phyloP scores from a whole-genome alignment of 2,329 filamentous ascomycete genomes.

The Diplodia scrobiculata region DNA sequence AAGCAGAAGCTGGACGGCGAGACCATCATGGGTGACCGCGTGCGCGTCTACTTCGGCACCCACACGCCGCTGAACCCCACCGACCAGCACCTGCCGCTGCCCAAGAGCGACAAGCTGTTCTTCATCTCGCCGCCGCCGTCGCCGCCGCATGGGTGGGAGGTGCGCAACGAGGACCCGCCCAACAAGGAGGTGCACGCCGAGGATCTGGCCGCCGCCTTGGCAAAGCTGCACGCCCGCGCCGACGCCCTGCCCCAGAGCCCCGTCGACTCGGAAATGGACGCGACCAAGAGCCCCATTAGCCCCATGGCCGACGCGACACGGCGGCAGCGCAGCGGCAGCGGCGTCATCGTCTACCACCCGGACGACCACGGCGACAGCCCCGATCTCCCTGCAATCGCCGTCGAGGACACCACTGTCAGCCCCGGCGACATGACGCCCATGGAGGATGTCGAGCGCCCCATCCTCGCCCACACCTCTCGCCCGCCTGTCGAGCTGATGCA shows the following conservation, averaged over 20 bases:
- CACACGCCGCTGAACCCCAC: constrained; percentile 45
- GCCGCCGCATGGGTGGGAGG: constrained; percentile 66
- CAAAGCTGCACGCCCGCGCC: constrained; percentile 52
- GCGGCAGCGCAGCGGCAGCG: constrained; percentile 53
- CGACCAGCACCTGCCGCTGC: constrained; percentile 48
- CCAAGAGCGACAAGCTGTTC: constrained; percentile 63
- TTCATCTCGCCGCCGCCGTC: constrained; percentile 67
- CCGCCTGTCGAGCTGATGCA: constrained; percentile 47
- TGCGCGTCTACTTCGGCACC: constrained; percentile 46
- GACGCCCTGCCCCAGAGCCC: constrained; percentile 33
- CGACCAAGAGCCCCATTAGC: constrained; percentile 34
- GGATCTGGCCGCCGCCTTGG: constrained; percentile 61
- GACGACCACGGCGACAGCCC: constrained; percentile 63
- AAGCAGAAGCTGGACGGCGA: constrained; percentile 74
- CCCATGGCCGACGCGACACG: constrained; percentile 32
- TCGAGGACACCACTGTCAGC: constrained; percentile 60
- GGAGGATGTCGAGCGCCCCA: constrained; percentile 21
- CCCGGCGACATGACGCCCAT: constrained; percentile 48
- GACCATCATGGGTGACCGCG: constrained; percentile 65
- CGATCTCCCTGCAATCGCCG: constrained; percentile 63
- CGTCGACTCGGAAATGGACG: constrained; percentile 33
- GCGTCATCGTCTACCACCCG: constrained; percentile 65
- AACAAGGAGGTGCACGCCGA: constrained; percentile 67
- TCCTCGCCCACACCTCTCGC: constrained; percentile 38
- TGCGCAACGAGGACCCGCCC: constrained; percentile 63